Evolutionary conservation across 768 basidiomycete genomes (phyloP).

Genomic region (Pleurotus salmoneostramineus): DNA sequence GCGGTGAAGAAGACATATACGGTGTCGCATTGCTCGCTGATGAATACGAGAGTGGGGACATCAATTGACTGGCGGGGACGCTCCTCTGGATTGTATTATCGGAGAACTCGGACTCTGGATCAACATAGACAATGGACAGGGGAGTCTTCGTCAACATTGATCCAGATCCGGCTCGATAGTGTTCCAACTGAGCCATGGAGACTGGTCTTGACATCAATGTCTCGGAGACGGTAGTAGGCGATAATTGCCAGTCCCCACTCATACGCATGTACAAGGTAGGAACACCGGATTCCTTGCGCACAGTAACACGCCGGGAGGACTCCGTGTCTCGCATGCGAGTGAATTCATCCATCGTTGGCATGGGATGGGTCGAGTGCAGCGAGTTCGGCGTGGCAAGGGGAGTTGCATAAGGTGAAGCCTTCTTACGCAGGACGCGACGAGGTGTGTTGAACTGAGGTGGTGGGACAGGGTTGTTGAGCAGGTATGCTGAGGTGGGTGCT

Average conservation of each 20-base stretch:
- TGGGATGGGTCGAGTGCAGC: background rate
- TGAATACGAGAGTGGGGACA: background rate
- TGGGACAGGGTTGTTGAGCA: constrained; percentile 11
- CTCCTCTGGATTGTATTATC: background rate
- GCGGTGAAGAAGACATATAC: background rate
- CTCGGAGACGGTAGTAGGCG: constrained; percentile 23
- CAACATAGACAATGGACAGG: background rate
- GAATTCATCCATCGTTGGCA: constrained; percentile 13
- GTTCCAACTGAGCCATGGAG: background rate
- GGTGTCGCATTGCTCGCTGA: background rate
- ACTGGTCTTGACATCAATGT: constrained; percentile 20
- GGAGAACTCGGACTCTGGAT: background rate
- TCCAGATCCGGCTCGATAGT: background rate
- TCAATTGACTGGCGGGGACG: background rate
- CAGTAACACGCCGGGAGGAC: constrained; percentile 43
- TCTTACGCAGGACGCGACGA: background rate
- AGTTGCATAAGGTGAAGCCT: background rate
- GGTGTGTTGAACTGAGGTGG: constrained; percentile 4
- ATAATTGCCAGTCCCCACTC: constrained; percentile 43
- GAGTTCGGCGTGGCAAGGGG: background rate
- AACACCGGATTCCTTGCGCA: constrained; percentile 37
- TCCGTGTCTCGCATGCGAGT: constrained; percentile 15
- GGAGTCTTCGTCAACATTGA: constrained; percentile 7
- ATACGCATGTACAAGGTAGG: constrained; percentile 55
- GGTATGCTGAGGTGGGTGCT: constrained; percentile 20